phyloP scores from a whole-genome alignment of 208 protist species.

The Blechomonas ayalai region DNA sequence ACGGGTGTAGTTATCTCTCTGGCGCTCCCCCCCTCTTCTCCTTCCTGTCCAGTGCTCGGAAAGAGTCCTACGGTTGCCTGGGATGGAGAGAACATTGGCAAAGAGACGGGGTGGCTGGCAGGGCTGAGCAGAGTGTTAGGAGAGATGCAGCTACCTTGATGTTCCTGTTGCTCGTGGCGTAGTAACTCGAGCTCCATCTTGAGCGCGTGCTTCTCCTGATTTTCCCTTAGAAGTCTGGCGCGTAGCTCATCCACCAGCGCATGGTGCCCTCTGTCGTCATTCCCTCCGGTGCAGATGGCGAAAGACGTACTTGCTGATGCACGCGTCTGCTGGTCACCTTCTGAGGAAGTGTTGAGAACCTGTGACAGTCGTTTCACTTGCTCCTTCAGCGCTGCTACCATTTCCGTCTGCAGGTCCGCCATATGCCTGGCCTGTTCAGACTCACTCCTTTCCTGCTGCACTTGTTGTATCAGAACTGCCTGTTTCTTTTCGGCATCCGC shows the following conservation, averaged over 20 bases:
- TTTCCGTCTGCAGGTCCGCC: conserved; percentile 20
- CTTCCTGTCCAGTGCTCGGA: no score
- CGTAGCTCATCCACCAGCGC: background rate
- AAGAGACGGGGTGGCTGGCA: no score
- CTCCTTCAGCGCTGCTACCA: conserved; percentile 31
- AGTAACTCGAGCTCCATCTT: conserved; percentile 6
- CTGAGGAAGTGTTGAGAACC: conserved; percentile 6
- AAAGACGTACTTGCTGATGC: no score
- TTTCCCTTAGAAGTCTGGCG: conserved; percentile 3
- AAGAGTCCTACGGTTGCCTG: no score
- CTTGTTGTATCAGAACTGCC: background rate
- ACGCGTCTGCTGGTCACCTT: background rate
- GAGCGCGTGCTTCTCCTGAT: conserved; percentile 11
- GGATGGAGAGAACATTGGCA: no score
- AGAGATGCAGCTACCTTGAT: no score
- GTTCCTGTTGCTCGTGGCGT: background rate
- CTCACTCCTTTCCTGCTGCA: background rate
- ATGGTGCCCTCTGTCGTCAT: background rate
- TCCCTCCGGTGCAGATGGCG: background rate
- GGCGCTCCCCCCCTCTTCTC: no score
- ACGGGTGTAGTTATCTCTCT: no score
- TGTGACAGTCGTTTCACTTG: conserved; percentile 24
- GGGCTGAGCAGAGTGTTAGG: no score
- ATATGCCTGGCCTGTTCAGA: conserved; percentile 6
- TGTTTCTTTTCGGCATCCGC: conserved; percentile 2